phyloP scores from a whole-genome alignment of 148 eudicot genomes.

The Pouteria glomerata region DNA sequence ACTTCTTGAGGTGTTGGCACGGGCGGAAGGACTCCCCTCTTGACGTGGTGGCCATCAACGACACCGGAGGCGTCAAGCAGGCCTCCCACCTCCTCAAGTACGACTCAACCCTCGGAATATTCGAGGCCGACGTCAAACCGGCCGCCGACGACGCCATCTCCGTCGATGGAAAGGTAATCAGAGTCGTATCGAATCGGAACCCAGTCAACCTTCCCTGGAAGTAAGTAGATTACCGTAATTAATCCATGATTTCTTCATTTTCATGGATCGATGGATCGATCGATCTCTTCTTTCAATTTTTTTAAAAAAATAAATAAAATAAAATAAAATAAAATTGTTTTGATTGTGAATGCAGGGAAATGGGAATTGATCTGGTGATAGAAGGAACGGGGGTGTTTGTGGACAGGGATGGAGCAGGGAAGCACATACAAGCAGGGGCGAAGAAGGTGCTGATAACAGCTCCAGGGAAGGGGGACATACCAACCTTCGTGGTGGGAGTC shows the following conservation, averaged over 20 bases:
- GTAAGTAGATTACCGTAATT: constrained; percentile 30
- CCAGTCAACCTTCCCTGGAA: constrained; percentile 87
- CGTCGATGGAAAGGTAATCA: constrained; percentile 87
- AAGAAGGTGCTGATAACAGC: constrained; percentile 97
- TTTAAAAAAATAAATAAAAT: too few relatives aligned
- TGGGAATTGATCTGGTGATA: constrained; percentile 83
- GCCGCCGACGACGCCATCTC: constrained; percentile 69
- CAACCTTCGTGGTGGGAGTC: constrained; percentile 94
- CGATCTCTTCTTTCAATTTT: too few relatives aligned
- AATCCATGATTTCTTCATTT: too few relatives aligned
- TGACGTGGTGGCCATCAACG: constrained; percentile 81
- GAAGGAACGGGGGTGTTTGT: constrained; percentile 99
- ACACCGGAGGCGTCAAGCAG: constrained; percentile 96
- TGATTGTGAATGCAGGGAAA: constrained; percentile 38
- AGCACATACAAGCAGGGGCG: constrained; percentile 86
- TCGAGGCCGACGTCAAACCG: constrained; percentile 92
- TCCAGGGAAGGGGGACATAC: constrained; percentile 95
- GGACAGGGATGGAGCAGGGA: constrained; percentile 96
- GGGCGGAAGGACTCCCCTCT: constrained; percentile 92
- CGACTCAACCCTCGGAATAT: constrained; percentile 94
- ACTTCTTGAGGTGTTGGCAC: constrained; percentile 98
- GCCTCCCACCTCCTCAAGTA: constrained; percentile 98
- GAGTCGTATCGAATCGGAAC: constrained; percentile 86
- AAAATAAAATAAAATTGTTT: too few relatives aligned
- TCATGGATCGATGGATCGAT: too few relatives aligned